Conservation (phyloP, 495 filamentous ascomycete genomes). For the Neurospora cerealis region DNA sequence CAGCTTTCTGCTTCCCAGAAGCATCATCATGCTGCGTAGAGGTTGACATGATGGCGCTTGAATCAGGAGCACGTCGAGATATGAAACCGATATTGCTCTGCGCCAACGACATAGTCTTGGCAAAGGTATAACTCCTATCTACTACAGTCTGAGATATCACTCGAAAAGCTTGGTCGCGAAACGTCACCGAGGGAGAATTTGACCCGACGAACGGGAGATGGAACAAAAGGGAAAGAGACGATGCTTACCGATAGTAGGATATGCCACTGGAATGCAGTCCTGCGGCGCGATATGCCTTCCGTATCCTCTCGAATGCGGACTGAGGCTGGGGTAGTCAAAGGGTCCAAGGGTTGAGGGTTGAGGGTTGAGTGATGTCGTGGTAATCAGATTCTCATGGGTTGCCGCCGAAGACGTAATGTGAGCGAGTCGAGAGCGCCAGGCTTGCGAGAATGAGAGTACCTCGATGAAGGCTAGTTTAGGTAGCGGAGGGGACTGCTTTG, state of each 20-base stretch:
- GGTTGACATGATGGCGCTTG: background rate
- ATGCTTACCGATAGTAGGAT: background rate
- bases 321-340: background rate
- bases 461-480: background rate
- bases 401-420: background rate
- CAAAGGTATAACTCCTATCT: background rate
- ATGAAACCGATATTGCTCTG: no score
- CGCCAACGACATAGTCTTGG: no score
- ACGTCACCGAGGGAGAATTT: background rate
- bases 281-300: background rate
- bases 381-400: background rate
- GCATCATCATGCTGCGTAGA: background rate
- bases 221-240: background rate
- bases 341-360: background rate
- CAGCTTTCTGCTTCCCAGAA: background rate
- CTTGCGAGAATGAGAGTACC: background rate
- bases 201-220: background rate
- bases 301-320: background rate
- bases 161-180: background rate
- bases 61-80: no score
- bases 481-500: background rate
- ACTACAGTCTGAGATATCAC: background rate
- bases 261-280: background rate
- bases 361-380: background rate
- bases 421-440: background rate